These are phyloP conservation scores for Phlebiopsis flavidoalba DNA, from an alignment of 768 basidiomycete species.

Conservation along the genomic window DNA sequence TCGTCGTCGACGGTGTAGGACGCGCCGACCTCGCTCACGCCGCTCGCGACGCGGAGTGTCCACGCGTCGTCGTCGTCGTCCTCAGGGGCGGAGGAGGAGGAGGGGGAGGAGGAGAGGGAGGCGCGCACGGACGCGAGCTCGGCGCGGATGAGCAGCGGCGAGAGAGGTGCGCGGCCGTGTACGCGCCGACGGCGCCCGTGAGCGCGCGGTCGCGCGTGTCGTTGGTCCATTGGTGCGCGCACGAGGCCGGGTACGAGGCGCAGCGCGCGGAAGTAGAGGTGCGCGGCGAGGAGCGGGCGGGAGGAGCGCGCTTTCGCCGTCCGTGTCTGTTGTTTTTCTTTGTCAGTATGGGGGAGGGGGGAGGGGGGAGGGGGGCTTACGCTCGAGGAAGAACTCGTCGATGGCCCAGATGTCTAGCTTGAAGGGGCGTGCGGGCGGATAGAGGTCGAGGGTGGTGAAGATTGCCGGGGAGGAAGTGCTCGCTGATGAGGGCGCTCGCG, in stretches of 20 bases:
- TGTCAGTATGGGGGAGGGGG: not conserved
- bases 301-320: slow-evolving; percentile 34
- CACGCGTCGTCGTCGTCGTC: slow-evolving; percentile 74
- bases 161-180: slow-evolving; percentile 78
- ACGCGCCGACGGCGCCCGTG: slow-evolving; percentile 65
- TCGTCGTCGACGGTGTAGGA: slow-evolving; percentile 83
- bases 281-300: slow-evolving; percentile 71
- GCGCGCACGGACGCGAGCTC: slow-evolving; percentile 80
- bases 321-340: slow-evolving; percentile 59
- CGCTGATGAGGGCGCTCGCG: slow-evolving; percentile 58
- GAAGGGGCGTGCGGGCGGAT: slow-evolving; percentile 60
- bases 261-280: slow-evolving; percentile 86
- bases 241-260: slow-evolving; percentile 81
- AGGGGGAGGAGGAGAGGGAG: too few species aligned
- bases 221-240: slow-evolving; percentile 77
- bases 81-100: slow-evolving; percentile 45
- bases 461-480: slow-evolving; percentile 68
- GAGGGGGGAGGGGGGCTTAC: slow-evolving; percentile 35
- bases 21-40: slow-evolving; percentile 77
- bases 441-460: slow-evolving; percentile 61
- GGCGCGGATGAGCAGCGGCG: slow-evolving; percentile 78
- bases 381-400: slow-evolving; percentile 73
- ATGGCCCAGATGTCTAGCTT: slow-evolving; percentile 84
- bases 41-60: slow-evolving; percentile 67
- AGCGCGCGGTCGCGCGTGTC: slow-evolving; percentile 89